A percentile compares a stretch with the other conserved stretches of the same genome.
Conservation (phyloP, 768 basidiomycete species). For the Tephrocybe sp. region DNA sequence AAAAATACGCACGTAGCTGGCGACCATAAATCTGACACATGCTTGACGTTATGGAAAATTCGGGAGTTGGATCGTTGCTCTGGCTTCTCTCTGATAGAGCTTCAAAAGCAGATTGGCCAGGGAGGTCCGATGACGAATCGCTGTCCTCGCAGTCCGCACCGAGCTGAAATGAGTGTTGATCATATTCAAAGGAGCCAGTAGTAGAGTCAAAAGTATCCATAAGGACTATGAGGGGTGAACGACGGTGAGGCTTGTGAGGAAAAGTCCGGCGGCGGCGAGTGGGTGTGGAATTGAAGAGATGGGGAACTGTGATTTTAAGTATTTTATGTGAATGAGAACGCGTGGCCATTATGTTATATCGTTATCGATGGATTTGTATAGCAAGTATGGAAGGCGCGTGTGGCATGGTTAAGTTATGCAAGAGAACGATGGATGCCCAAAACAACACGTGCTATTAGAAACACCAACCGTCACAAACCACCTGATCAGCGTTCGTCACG, state of each 20-base stretch:
- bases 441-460: too few relatives aligned
- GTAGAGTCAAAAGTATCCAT: conserved; percentile 1
- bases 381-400: not conserved
- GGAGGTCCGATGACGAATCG: not conserved
- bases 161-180: not conserved
- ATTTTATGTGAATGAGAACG: not conserved
- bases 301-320: conserved; percentile 1
- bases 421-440: too few relatives aligned
- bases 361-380: conserved; percentile 7
- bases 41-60: too few relatives aligned
- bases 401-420: too few relatives aligned
- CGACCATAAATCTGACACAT: too few relatives aligned
- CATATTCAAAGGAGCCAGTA: not conserved
- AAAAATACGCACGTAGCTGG: too few relatives aligned
- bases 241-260: not conserved
- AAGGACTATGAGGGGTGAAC: conserved; percentile 2
- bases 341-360: conserved; percentile 7
- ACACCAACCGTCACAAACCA: too few relatives aligned
- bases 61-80: too few relatives aligned
- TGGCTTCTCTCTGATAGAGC: too few relatives aligned
- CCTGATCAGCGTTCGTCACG: too few relatives aligned
- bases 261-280: not conserved
- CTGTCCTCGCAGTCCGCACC: too few relatives aligned
- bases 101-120: too few relatives aligned
- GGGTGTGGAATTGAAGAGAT: conserved; percentile 2